phyloP scores from a whole-genome alignment of 495 filamentous ascomycete species.

The Aspergillus cavernicola region DNA sequence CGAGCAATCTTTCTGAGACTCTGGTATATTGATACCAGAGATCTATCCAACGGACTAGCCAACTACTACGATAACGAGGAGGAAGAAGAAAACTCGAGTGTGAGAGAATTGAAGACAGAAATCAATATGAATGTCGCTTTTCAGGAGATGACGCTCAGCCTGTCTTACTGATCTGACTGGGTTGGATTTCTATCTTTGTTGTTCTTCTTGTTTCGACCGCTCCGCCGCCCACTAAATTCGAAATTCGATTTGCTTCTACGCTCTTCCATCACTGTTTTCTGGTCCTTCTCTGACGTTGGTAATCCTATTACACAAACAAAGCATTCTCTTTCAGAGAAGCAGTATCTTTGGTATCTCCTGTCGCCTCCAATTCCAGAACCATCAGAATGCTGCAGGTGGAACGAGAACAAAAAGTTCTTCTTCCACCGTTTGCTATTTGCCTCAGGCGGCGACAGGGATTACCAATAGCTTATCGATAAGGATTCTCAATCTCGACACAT shows the following conservation, averaged over 20 bases:
- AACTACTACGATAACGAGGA: too few relatives aligned
- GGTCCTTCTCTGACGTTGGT: too few relatives aligned
- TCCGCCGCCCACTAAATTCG: slow-evolving; percentile 29
- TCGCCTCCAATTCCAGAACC: background rate
- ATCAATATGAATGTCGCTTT: slow-evolving; percentile 2
- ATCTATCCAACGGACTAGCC: too few relatives aligned
- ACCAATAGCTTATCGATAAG: slow-evolving; percentile 3
- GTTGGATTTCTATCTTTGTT: slow-evolving; percentile 11
- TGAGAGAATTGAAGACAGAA: background rate
- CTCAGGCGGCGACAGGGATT: slow-evolving; percentile 7
- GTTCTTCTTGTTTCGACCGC: slow-evolving; percentile 25
- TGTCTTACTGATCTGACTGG: slow-evolving; percentile 6
- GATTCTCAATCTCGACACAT: background rate
- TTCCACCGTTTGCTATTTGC: slow-evolving; percentile 26
- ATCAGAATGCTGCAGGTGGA: too few relatives aligned
- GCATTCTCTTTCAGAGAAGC: background rate
- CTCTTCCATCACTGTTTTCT: slow-evolving; percentile 39
- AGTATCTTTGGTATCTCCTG: background rate
- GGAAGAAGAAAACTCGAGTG: too few relatives aligned
- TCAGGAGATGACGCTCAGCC: slow-evolving; percentile 1
- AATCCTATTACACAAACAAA: background rate
- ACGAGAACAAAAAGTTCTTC: background rate
- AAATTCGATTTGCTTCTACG: slow-evolving; percentile 31
- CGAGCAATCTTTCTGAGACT: slow-evolving; percentile 7
- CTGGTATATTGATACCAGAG: slow-evolving; percentile 16